phyloP scores from a whole-genome alignment of 345 rosid genomes.

The Lumnitzera racemosa region DNA sequence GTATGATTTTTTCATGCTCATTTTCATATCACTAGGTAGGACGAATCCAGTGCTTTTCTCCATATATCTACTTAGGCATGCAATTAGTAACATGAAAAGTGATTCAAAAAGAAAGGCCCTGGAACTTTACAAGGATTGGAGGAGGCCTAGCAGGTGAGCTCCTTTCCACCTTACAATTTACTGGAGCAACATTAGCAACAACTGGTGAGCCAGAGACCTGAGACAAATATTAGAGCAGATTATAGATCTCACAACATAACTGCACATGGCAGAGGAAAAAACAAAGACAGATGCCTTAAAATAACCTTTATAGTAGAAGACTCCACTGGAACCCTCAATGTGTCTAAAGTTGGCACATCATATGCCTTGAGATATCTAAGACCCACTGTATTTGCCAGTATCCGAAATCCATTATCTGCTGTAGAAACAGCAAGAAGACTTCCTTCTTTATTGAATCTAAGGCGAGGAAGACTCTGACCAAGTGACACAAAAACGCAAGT shows the following conservation, averaged over 20 bases:
- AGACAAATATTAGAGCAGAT: slow-evolving; percentile 5
- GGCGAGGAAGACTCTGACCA: slow-evolving; percentile 41
- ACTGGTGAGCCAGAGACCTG: slow-evolving; percentile 56
- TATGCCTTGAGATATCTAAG: slow-evolving; percentile 36
- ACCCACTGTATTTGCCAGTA: slow-evolving; percentile 58
- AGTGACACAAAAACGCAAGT: not conserved
- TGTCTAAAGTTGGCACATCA: slow-evolving; percentile 52
- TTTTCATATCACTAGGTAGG: no score
- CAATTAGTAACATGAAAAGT: not conserved
- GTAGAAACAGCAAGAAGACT: slow-evolving; percentile 57
- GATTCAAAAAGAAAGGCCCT: not conserved
- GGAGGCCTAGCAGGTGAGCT: slow-evolving; percentile 71
- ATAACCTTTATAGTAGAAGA: slow-evolving; percentile 48
- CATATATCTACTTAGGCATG: not conserved
- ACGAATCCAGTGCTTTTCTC: no score
- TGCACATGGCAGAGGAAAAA: slow-evolving; percentile 3
- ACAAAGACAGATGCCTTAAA: slow-evolving; percentile 3
- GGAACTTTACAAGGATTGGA: slow-evolving; percentile 40
- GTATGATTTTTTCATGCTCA: no score
- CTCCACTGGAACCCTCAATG: slow-evolving; percentile 48
- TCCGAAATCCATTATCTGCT: slow-evolving; percentile 50
- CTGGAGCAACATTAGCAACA: slow-evolving; percentile 40
- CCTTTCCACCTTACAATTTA: slow-evolving; percentile 63
- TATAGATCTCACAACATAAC: not conserved
- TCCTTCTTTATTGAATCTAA: slow-evolving; percentile 76